Evolutionary conservation across 2,329 filamentous ascomycete genomes (phyloP), one percentile per base, ranked within the genome.

Genomic region (Oidium heveae): DNA sequence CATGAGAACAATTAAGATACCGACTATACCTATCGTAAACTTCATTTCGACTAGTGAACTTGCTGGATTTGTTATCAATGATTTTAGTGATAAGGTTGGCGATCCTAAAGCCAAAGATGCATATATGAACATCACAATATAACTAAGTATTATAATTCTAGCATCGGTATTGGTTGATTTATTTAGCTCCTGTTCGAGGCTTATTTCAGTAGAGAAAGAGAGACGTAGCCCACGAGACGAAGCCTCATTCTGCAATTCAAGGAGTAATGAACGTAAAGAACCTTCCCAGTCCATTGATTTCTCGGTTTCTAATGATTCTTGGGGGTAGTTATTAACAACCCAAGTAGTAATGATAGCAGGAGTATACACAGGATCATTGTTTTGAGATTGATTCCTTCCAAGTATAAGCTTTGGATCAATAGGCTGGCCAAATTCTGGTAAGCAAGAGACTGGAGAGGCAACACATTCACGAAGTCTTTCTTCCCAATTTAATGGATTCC

Each of bases 101-200:
- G 88, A 94, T 0, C 91, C 91, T 0, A 98, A 73, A 0, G 91
- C 88, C 54, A 98, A 70, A 6, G 89, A 96, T 4, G 88, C 91
- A 64, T 98, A 98, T 58, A 98, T 70, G 68, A 98, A 98, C 91
- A 98, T 98, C 70, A 95, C 86, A 59, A 96, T 75, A 69, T 98
- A 98, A 72, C 89, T 96, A 68, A 98, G 82, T 54, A 89, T 79
- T 24, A 98, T 80, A 62, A 98, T 98, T 67, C 89, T 95, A 47
- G 89, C 93, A 67, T 98, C 91, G 0, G 91, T 96, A 67, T 98
- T 98, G 52, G 87, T 95, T 39, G 87, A 94, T 69, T 96, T 94
- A 71, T 95, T 98, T 56, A 98, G 74, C 65, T 98, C 91, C 65
- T 95, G 77, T 66, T 96, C 89, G 57, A 98, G 71, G 66, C 88